These are phyloP conservation scores for Asterophora parasitica DNA, from an alignment of 768 basidiomycete genomes.

Conservation along the genomic window DNA sequence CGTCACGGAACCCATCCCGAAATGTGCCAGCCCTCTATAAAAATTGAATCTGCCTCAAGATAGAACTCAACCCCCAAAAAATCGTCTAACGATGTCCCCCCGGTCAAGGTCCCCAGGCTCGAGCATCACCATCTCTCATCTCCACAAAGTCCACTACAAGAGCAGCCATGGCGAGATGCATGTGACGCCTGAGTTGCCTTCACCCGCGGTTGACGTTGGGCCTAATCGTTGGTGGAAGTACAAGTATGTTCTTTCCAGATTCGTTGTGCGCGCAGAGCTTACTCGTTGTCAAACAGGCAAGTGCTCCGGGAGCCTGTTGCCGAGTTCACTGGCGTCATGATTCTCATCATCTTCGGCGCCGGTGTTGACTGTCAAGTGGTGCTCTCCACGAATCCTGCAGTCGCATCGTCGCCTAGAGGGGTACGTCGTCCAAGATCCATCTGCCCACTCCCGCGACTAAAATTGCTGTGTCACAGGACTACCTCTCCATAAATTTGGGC, in stretches of 20 bases:
- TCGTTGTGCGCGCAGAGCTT: not conserved
- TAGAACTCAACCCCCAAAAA: not conserved
- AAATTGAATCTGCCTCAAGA: not conserved
- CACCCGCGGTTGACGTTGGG: not conserved
- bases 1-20: constrained; percentile 1
- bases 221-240: constrained; percentile 26
- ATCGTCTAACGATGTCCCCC: constrained; percentile 1
- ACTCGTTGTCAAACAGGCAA: constrained; percentile 17
- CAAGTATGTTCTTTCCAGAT: constrained; percentile 15
- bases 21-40: not conserved
- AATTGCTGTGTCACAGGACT: constrained; percentile 24
- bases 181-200: not conserved
- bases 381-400: constrained; percentile 34
- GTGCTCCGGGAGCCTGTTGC: constrained; percentile 37
- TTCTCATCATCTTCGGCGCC: constrained; percentile 47
- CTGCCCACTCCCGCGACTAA: not conserved
- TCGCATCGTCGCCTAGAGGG: constrained; percentile 40
- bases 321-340: constrained; percentile 51
- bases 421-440: constrained; percentile 26
- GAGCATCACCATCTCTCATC: not conserved
- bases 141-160: not conserved
- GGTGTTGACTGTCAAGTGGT: constrained; percentile 47
- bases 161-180: not conserved
- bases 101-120: not conserved
- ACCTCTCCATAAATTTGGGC: constrained; percentile 37